A percentile compares a stretch with the other conserved stretches of the same genome.
Conservation (phyloP, 768 basidiomycete species). For the Suillus subalutaceus region DNA sequence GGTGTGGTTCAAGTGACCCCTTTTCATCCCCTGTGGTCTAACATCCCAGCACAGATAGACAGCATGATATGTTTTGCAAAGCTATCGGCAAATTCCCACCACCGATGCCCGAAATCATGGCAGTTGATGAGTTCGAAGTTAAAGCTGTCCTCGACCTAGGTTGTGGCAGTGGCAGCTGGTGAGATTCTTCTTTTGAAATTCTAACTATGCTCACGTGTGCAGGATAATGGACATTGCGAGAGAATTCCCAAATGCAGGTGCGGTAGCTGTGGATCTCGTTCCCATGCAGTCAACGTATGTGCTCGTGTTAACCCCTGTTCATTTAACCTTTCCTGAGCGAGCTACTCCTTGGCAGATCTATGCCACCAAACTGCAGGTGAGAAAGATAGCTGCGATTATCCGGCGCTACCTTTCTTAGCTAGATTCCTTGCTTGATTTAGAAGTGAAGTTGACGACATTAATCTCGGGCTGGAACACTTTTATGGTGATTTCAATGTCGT, state of each 20-base stretch:
- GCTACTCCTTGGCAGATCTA: conserved; percentile 42
- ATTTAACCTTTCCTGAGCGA: conserved; percentile 20
- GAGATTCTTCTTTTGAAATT: conserved; percentile 19
- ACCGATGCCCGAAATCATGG: conserved; percentile 59
- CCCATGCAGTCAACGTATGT: conserved; percentile 76
- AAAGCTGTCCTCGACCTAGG: conserved; percentile 77
- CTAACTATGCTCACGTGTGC: conserved; percentile 16
- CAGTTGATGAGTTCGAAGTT: conserved; percentile 56
- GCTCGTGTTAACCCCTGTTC: conserved; percentile 13
- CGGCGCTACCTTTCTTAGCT: conserved; percentile 11
- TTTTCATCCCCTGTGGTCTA: conserved; percentile 16
- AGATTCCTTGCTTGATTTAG: conserved; percentile 37
- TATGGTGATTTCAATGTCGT: conserved; percentile 79
- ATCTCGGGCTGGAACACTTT: conserved; percentile 82
- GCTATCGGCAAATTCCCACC: conserved; percentile 71
- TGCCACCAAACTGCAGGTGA: conserved; percentile 75
- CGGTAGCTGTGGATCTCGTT: conserved; percentile 78
- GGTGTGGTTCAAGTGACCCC: conserved; percentile 42
- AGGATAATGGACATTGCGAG: conserved; percentile 79
- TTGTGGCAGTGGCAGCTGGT: conserved; percentile 82
- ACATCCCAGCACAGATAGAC: conserved; percentile 51
- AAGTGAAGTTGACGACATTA: conserved; percentile 85
- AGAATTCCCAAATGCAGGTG: conserved; percentile 69
- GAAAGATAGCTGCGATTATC: conserved; percentile 15
- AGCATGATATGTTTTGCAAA: conserved; percentile 65